phyloP scores from a whole-genome alignment of 495 filamentous ascomycete species.

The Hyaloscypha finlandica region DNA sequence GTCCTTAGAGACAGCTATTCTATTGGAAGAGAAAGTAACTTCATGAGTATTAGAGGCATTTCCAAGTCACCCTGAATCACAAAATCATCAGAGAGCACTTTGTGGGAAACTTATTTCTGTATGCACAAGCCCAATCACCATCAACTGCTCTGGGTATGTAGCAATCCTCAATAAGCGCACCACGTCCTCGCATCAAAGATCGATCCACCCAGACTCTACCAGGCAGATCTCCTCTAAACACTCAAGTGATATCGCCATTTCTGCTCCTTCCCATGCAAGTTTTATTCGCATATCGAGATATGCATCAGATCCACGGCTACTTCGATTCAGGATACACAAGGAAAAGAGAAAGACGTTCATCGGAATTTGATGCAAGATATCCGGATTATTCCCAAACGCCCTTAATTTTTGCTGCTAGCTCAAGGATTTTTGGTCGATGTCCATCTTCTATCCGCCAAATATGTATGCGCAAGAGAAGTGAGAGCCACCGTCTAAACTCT shows the following conservation, averaged over 20 bases:
- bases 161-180: slow-evolving; percentile 56
- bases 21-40: not conserved
- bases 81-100: slow-evolving; percentile 22
- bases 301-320: slow-evolving; percentile 32
- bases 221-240: slow-evolving; percentile 35
- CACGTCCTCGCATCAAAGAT: slow-evolving; percentile 54
- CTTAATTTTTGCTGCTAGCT: slow-evolving; percentile 38
- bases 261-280: slow-evolving; percentile 55
- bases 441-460: slow-evolving; percentile 75
- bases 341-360: slow-evolving; percentile 40
- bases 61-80: not conserved
- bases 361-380: slow-evolving; percentile 71
- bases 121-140: slow-evolving; percentile 46
- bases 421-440: slow-evolving; percentile 58
- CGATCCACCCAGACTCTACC: slow-evolving; percentile 28
- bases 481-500: slow-evolving; percentile 31
- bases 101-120: slow-evolving; percentile 54
- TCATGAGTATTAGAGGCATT: not conserved
- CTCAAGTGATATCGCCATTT: slow-evolving; percentile 52
- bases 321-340: slow-evolving; percentile 12
- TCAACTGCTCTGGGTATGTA: slow-evolving; percentile 49
- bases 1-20: not conserved
- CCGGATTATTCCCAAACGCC: slow-evolving; percentile 72
- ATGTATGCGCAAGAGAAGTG: slow-evolving; percentile 28
- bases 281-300: slow-evolving; percentile 37